Conservation (phyloP, 2,329 filamentous ascomycete genomes). For the Beauveria scarabaeidicola region DNA sequence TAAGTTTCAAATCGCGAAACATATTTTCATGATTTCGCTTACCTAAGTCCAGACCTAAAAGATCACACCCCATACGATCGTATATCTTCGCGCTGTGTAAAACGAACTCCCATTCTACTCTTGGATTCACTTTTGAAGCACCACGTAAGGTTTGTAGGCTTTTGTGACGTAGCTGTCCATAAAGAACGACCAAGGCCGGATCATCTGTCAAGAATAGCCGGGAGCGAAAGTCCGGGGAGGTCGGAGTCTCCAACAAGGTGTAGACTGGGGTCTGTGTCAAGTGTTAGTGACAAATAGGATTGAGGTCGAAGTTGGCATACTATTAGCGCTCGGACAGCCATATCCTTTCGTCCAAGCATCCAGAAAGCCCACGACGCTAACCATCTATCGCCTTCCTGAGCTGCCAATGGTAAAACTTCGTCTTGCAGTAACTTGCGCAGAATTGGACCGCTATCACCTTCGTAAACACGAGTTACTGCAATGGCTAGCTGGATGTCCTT, state of each 20-base stretch:
- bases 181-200: slow-evolving; percentile 78
- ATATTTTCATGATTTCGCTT: slow-evolving; percentile 21
- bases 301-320: slow-evolving; percentile 40
- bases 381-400: slow-evolving; percentile 81
- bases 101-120: slow-evolving; percentile 81
- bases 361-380: slow-evolving; percentile 93
- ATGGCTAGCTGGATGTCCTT: slow-evolving; percentile 86
- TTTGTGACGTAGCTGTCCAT: slow-evolving; percentile 74
- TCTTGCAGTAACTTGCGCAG: slow-evolving; percentile 68
- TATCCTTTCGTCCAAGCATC: slow-evolving; percentile 74
- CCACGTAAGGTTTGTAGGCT: slow-evolving; percentile 76
- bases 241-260: slow-evolving; percentile 60
- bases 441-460: slow-evolving; percentile 71
- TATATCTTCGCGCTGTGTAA: slow-evolving; percentile 78
- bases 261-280: slow-evolving; percentile 62
- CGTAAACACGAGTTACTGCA: slow-evolving; percentile 78
- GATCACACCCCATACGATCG: slow-evolving; percentile 85
- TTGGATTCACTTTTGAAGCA: slow-evolving; percentile 70
- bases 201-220: slow-evolving; percentile 84
- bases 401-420: slow-evolving; percentile 68
- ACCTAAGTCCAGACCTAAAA: slow-evolving; percentile 80
- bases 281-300: not conserved
- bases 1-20: not conserved
- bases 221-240: slow-evolving; percentile 60
- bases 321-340: slow-evolving; percentile 76